Conservation (phyloP, 129 eudicot species). For the Flaveria bidentis region DNA sequence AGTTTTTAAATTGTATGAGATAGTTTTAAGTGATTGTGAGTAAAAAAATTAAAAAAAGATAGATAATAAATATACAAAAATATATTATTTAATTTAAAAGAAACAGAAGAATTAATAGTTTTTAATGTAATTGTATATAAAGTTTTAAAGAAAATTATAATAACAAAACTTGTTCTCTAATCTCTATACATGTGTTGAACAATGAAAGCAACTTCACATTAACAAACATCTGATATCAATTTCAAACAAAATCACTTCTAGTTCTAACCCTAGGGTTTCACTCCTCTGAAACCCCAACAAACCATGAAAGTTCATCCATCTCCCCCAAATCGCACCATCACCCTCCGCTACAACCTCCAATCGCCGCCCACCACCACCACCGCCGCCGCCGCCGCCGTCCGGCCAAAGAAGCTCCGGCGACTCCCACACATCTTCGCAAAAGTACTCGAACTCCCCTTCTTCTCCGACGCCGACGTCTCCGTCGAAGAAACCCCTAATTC, state of each 20-base stretch:
- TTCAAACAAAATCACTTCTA: neutral
- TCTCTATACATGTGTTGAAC: too few relatives aligned
- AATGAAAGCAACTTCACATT: too few relatives aligned
- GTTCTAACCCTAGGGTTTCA: neutral
- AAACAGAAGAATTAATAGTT: too few relatives aligned
- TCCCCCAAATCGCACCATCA: constrained; percentile 42
- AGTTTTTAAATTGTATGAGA: too few relatives aligned
- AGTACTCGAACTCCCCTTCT: constrained; percentile 70
- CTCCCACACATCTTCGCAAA: constrained; percentile 87
- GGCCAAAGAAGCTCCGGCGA: constrained; percentile 63
- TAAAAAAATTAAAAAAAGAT: too few relatives aligned
- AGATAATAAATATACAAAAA: too few relatives aligned
- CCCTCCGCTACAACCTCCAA: constrained; percentile 25
- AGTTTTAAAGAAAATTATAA: too few relatives aligned
- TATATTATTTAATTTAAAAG: too few relatives aligned
- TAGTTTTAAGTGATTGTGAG: too few relatives aligned
- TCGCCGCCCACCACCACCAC: neutral
- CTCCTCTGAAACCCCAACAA: neutral
- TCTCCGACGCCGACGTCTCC: constrained; percentile 64
- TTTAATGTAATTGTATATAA: too few relatives aligned
- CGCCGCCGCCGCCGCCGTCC: neutral
- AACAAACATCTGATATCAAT: too few relatives aligned
- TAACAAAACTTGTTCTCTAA: too few relatives aligned
- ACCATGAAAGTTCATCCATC: constrained; percentile 74
- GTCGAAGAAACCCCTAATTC: constrained; percentile 55